Percentiles rank a stretch among this genome's conserved stretches.
These are phyloP conservation scores for Monosporozyma servazzii DNA, from an alignment of 805 yeast genomes.

Conservation along the genomic window DNA sequence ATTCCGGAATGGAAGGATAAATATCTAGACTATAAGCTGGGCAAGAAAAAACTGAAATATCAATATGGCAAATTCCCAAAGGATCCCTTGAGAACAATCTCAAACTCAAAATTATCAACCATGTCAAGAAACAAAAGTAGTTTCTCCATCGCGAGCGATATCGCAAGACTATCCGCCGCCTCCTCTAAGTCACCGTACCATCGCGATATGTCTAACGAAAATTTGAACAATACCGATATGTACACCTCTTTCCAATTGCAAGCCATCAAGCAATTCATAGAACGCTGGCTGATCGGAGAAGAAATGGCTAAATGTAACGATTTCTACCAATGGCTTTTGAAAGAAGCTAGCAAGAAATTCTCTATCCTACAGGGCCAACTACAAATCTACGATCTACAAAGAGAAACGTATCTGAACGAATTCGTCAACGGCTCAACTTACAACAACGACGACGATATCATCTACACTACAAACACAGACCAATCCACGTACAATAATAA, in stretches of 20 bases:
- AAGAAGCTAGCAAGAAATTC: constrained; percentile 20
- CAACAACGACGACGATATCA: neutral
- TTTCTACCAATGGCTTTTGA: constrained; percentile 26
- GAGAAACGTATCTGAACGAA: neutral
- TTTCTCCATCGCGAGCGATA: neutral
- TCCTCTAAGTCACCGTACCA: too few species aligned
- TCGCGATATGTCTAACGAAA: neutral
- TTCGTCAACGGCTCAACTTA: neutral
- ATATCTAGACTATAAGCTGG: constrained; percentile 60
- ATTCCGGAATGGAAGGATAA: constrained; percentile 86
- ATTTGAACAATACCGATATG: neutral
- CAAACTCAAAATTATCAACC: neutral
- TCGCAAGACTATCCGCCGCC: too few species aligned
- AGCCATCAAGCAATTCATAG: constrained; percentile 23
- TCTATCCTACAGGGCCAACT: constrained; percentile 20
- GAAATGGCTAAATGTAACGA: constrained; percentile 27
- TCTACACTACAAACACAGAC: neutral
- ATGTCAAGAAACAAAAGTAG: neutral
- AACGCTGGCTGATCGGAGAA: constrained; percentile 25
- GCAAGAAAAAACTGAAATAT: constrained; percentile 34
- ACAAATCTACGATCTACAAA: constrained; percentile 10
- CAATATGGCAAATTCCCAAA: constrained; percentile 6
- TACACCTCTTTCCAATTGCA: constrained; percentile 8
- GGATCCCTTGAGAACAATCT: constrained; percentile 4
- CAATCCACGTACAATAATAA: neutral